Conservation (phyloP, 306 rosid species). For the Hippophae gyantsensis region DNA sequence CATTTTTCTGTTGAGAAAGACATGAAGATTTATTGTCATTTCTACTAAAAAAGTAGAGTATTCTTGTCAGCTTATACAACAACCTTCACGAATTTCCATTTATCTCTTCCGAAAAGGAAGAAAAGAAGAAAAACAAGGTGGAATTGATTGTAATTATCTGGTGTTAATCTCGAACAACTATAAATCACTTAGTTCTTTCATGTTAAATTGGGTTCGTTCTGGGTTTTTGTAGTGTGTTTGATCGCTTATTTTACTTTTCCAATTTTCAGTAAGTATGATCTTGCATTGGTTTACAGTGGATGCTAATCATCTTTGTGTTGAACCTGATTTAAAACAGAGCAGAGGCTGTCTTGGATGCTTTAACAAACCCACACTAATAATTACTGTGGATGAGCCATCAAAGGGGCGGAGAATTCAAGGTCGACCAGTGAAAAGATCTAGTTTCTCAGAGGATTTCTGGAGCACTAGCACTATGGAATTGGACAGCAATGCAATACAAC, state of each 20-base stretch:
- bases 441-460: slow-evolving; percentile 55
- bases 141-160: too few relatives aligned
- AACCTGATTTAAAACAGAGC: slow-evolving; percentile 75
- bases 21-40: too few relatives aligned
- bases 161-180: too few relatives aligned
- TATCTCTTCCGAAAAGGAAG: too few relatives aligned
- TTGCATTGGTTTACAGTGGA: slow-evolving; percentile 19
- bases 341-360: slow-evolving; percentile 81
- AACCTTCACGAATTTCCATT: too few relatives aligned
- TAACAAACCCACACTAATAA: slow-evolving; percentile 27
- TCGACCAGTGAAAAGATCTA: slow-evolving; percentile 30
- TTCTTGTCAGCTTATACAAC: too few relatives aligned
- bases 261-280: not conserved
- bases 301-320: slow-evolving; percentile 43
- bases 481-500: slow-evolving; percentile 41
- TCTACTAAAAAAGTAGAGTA: too few relatives aligned
- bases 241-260: slow-evolving; percentile 7
- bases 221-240: not conserved
- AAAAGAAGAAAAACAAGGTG: too few relatives aligned
- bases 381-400: slow-evolving; percentile 37
- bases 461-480: slow-evolving; percentile 61
- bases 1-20: too few relatives aligned
- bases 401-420: slow-evolving; percentile 36
- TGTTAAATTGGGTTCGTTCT: not conserved
- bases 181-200: too few relatives aligned